These are phyloP conservation scores for Sungouiozyma intestinalis DNA, from an alignment of 805 yeast genomes.

Conservation along the genomic window DNA sequence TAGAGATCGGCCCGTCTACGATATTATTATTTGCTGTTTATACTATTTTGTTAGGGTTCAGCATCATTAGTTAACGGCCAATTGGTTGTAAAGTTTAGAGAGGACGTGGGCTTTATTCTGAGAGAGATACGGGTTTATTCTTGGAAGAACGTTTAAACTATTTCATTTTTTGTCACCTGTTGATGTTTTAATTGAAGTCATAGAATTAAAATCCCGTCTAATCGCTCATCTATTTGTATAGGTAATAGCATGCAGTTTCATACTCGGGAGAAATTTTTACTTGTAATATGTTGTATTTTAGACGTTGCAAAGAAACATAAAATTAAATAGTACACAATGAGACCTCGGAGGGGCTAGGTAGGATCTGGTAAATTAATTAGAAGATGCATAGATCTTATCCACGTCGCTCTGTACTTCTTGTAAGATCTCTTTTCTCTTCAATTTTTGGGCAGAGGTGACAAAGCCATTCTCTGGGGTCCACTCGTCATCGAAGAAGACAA, in stretches of 20 bases:
- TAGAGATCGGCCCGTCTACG: not conserved
- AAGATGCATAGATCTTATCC: conserved; percentile 43
- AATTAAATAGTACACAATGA: not conserved
- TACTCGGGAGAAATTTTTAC: conserved; percentile 27
- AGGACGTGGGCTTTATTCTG: no score
- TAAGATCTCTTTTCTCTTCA: conserved; percentile 86
- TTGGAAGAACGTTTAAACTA: not conserved
- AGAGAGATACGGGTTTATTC: no score
- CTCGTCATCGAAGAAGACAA: conserved; percentile 74
- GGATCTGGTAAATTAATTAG: not conserved
- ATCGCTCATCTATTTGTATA: conserved; percentile 32
- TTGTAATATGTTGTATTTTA: not conserved
- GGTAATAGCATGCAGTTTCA: conserved; percentile 33
- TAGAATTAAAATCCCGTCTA: conserved; percentile 29
- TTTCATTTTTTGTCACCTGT: not conserved
- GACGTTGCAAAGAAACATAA: not conserved
- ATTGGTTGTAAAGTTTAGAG: no score
- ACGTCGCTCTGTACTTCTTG: conserved; percentile 57
- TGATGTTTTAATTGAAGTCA: conserved; percentile 13
- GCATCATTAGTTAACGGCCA: no score
- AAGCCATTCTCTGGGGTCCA: conserved; percentile 97
- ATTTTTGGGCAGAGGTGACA: conserved; percentile 91
- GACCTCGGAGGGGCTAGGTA: not conserved
- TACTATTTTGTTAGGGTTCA: no score
- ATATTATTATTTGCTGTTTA: no score